Evolutionary conservation across 805 yeast genomes (phyloP), one percentile per base, ranked within the genome.

Genomic region (Yamadazyma insecticola): DNA sequence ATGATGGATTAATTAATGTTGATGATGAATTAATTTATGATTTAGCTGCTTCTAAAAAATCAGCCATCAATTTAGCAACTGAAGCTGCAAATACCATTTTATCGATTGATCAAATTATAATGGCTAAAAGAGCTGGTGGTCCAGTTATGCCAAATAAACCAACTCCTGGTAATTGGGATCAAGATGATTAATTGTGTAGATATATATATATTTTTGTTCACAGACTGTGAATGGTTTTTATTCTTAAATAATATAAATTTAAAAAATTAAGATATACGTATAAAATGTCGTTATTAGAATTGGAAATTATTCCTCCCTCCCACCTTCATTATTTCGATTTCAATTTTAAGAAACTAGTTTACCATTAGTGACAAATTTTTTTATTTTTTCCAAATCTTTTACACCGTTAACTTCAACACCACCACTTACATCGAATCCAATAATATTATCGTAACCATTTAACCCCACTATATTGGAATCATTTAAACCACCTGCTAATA

Each of bases 51-150:
- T 72, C 89, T 25, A 90, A 92, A 69, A 74, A 72, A 49, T 82
- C 86, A 40, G 98, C 97, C 28, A 81, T 92, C 44, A 76, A 80
- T 47, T 81, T 92, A 41, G 97, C 98, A 12, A 88, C 96, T 3
- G 97, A 92, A 45, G 96, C 97, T 29, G 94, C 96, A 10, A 76
- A 73, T 41, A 92, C 97, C 4, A 81, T 89, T 32, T 70, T 89
- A 41, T 79, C 95, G 16, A 92, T 92, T 30, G 97, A 92, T 58
- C 97, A 90, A 71, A 90, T 90, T 50, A 92, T 90, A 55, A 92
- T 90, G 92, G 97, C 98, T 26, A 90, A 90, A 75, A 78, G 96
- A 57, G 97, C 97, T 2, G 98, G 98, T 44, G 98, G 98, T 14
- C 98, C 98, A 29, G 79, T 68, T 19, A 80, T 88, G 74, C 96